Percentiles rank a stretch among this genome's conserved stretches.
phyloP scores from a whole-genome alignment of 345 rosid genomes.

The Euphorbia lathyris region DNA sequence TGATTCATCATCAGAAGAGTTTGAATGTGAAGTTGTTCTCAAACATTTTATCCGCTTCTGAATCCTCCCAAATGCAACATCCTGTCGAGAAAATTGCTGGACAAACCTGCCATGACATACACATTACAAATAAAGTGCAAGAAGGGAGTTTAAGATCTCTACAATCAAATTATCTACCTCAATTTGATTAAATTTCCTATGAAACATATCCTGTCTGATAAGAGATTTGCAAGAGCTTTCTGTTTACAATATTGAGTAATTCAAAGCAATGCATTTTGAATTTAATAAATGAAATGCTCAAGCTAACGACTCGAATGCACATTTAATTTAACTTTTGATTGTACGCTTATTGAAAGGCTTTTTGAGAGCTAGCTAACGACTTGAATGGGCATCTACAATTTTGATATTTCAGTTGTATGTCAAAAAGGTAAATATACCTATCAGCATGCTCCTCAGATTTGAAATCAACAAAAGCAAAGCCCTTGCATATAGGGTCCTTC shows the following conservation, averaged over 20 bases:
- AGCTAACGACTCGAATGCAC: too few relatives aligned
- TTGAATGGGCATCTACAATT: not conserved
- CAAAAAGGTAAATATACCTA: conserved; percentile 41
- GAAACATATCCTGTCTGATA: too few relatives aligned
- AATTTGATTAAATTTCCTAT: too few relatives aligned
- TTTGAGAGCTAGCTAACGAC: not conserved
- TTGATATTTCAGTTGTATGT: not conserved
- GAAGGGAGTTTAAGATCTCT: too few relatives aligned
- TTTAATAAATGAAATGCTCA: too few relatives aligned
- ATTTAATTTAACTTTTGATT: too few relatives aligned
- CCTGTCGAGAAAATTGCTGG: conserved; percentile 46
- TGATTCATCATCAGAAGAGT: conserved; percentile 27
- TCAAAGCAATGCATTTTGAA: too few relatives aligned
- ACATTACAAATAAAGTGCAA: conserved; percentile 6
- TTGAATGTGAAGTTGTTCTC: conserved; percentile 31
- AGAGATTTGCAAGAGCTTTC: too few relatives aligned
- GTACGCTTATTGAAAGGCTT: not conserved
- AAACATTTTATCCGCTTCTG: conserved; percentile 69
- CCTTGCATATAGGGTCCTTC: conserved; percentile 80
- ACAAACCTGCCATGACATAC: conserved; percentile 55
- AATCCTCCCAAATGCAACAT: conserved; percentile 64
- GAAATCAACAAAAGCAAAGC: conserved; percentile 75
- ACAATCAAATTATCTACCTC: too few relatives aligned
- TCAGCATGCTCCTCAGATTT: conserved; percentile 55
- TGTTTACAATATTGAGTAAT: too few relatives aligned